Evolutionary conservation across 2,329 filamentous ascomycete species (phyloP), one percentile per base, ranked within the genome.

Genomic region (Xylaria sp.): DNA sequence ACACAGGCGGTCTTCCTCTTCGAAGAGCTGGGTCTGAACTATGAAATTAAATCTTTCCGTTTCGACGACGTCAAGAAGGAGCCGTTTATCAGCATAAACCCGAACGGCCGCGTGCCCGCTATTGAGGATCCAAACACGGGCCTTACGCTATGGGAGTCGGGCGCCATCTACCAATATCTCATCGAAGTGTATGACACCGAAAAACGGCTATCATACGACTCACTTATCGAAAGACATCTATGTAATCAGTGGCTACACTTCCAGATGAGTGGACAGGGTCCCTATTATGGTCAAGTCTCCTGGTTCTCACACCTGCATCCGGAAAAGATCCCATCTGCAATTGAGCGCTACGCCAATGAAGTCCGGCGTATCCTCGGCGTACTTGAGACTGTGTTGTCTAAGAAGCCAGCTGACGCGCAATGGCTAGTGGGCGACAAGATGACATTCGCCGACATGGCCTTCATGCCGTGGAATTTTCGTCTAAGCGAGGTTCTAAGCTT

Each of bases 201-300:
- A 1, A 68, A 80, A 18, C 78, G 74, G 15, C 62, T 84, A 28
- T 80, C 76, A 37, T 82, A 81, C 73, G 69, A 73, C 10, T 67
- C 71, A 0, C 73, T 78, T 2, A 77, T 76, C 0, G 79, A 82
- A 58, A 78, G 77, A 61, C 77, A 79, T 48, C 74, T 76, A 0
- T 67, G 76, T n/a, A 78, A 79, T 64, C 81, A 83, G 69, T 86
- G 79, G 76, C 74, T 84, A 13, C 75, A 80, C 65, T 86, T 82
- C 67, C 81, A 82, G 59, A 78, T 78, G 71, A 81, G 79, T 18
- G 81, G 81, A 15, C 81, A 82, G 73, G 81, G 81, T 0, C 81
- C 81, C 1, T 82, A 82, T 66, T 82, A 73, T 55, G 54, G 80
- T 78, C 72, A 67, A 18, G 25, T 5, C 0, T 15, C 37, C 28